phyloP scores from a whole-genome alignment of 306 rosid genomes.

The Malus asiatica region DNA sequence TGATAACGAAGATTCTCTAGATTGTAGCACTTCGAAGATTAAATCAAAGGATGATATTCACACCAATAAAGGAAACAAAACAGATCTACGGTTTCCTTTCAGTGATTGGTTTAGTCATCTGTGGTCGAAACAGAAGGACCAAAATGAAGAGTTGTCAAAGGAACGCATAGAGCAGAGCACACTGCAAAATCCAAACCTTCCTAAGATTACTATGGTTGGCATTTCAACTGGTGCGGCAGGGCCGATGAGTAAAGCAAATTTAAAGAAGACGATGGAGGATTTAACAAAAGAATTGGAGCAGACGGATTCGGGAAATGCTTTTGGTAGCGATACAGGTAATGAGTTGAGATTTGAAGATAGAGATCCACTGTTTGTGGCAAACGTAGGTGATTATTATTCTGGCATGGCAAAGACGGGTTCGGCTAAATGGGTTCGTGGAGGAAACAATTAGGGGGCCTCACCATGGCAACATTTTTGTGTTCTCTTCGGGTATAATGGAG shows the following conservation, averaged over 20 bases:
- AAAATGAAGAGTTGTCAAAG: constrained; percentile 23
- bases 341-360: constrained; percentile 50
- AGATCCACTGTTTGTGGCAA: constrained; percentile 93
- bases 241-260: constrained; percentile 61
- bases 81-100: constrained; percentile 40
- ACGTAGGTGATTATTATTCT: constrained; percentile 85
- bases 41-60: constrained; percentile 27
- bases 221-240: constrained; percentile 74
- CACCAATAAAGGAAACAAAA: constrained; percentile 19
- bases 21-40: constrained; percentile 24
- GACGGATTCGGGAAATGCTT: constrained; percentile 42
- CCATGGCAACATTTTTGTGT: constrained; percentile 5
- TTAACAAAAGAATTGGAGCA: constrained; percentile 77
- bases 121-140: constrained; percentile 28
- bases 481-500: not conserved
- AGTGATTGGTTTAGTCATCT: constrained; percentile 44
- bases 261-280: constrained; percentile 85
- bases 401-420: constrained; percentile 58
- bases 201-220: constrained; percentile 94
- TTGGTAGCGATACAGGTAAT: constrained; percentile 14
- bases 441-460: constrained; percentile 34
- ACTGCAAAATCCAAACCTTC: constrained; percentile 53
- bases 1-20: constrained; percentile 24
- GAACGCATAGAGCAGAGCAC: constrained; percentile 31
- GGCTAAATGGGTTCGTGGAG: constrained; percentile 56